Base-by-base conservation (phyloP, 352 stramenopile species). In the Pythium folliculosum region DNA sequence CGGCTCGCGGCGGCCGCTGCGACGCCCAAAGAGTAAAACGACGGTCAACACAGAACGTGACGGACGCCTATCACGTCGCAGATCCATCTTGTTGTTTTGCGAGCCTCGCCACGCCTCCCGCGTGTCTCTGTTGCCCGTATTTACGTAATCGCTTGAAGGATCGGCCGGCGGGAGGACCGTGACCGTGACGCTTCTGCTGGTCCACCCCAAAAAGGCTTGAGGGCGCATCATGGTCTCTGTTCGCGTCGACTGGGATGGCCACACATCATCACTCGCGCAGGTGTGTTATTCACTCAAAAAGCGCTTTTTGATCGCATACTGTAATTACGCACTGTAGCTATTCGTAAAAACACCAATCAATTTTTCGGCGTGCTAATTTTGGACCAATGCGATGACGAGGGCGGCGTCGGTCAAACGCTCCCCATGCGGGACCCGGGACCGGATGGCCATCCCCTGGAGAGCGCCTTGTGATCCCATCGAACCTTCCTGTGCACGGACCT, bases 1-100 rank as follows among this genome's bases (percentile, higher is more conserved):
- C 82, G 77, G 22, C 70, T 78, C 44, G 63, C 63, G 17, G 43
- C 65, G n/a, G 38, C 23, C n/a, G 22, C n/a, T 5, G 14, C 35
- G 3, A 40, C 8, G 44, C 14, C 30, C 1, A 57, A 38, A 30
- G 13, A 56, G 19, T 35, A 44, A 4, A n/a, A n/a, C n/a, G 19
- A 50, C 14, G 19, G n/a, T 40, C 14, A 55, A 10, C 49, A 55
- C 9, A 37, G 32, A 37, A 37, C 32, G 5, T 37, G 32, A 37
- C 32, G 32, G 32, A 37, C 32, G 32, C 9, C 32, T 5, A 5
- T 37, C 32, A 37, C 32, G 32, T 37, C 32, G 32, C 32, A 37
- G 9, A 37, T 37, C 32, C 9, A 9, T 37, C 32, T 9, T 10
- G 5, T 37, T 9, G 5, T 9, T 10, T 37, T 5, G 5, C 32